Percentiles rank a stretch among this genome's conserved stretches.
These are phyloP conservation scores for Syzygium grande DNA, from an alignment of 345 rosid species.

Conservation along the genomic window DNA sequence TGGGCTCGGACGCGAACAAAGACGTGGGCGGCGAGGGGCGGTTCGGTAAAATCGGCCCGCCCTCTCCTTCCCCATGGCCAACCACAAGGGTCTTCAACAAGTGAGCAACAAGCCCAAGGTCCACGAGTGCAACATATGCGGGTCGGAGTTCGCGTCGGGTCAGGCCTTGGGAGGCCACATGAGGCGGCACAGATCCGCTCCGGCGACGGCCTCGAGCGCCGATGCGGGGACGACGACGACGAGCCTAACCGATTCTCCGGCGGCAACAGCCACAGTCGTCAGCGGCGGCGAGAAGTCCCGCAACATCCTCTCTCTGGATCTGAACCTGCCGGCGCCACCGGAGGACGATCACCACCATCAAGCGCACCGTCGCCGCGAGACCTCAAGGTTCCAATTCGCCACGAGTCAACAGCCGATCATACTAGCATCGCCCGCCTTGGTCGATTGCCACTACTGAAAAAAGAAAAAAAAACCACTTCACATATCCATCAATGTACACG, in stretches of 20 bases:
- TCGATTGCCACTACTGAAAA: constrained; percentile 77
- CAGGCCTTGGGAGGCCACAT: constrained; percentile 99
- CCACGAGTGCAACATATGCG: constrained; percentile 95
- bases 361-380: neutral
- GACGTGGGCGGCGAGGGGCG: constrained; percentile 2
- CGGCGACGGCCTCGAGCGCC: neutral
- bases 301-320: constrained; percentile 63
- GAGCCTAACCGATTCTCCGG: neutral
- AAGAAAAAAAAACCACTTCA: rapidly evolving
- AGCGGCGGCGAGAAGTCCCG: constrained; percentile 10
- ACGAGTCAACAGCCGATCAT: constrained; percentile 34
- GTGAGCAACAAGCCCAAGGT: constrained; percentile 28
- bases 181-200: constrained; percentile 73
- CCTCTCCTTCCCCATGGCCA: neutral
- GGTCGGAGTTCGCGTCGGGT: constrained; percentile 82
- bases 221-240: neutral
- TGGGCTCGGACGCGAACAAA: neutral
- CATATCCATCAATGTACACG: neutral
- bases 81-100: neutral
- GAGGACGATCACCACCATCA: constrained; percentile 35
- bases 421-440: constrained; percentile 63
- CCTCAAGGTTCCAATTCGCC: constrained; percentile 50
- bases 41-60: neutral
- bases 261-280: neutral
- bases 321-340: constrained; percentile 92